Evolutionary conservation across 345 rosid species (phyloP).

Genomic region (Lagerstroemia speciosa): DNA sequence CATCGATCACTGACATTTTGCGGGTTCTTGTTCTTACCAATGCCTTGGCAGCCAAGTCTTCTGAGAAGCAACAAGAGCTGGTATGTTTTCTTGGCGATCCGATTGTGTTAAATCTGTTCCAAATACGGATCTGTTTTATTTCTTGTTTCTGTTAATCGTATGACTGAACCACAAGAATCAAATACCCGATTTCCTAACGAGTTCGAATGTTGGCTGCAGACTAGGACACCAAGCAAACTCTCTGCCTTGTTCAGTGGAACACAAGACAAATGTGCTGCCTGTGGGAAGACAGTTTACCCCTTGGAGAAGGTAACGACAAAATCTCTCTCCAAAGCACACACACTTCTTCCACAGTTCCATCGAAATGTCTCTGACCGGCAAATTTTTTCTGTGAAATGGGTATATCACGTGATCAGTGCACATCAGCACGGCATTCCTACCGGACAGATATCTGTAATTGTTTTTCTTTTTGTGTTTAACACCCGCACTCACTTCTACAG

Average conservation of each 20-base stretch:
- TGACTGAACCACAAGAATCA: not conserved
- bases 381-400: no score
- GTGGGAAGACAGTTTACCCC: constrained; percentile 86
- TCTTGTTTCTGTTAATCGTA: not conserved
- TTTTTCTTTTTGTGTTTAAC: no score
- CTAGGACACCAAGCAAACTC: constrained; percentile 68
- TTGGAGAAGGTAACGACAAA: constrained; percentile 65
- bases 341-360: not conserved
- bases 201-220: constrained; percentile 23
- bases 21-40: not conserved
- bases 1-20: not conserved
- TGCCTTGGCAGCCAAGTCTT: constrained; percentile 29
- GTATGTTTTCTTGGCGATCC: constrained; percentile 25
- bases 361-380: not conserved
- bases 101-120: not conserved
- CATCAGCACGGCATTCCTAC: no score
- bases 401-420: no score
- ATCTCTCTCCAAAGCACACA: not conserved
- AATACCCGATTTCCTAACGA: not conserved
- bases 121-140: not conserved
- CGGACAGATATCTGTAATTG: no score
- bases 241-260: constrained; percentile 88
- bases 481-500: no score
- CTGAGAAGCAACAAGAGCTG: constrained; percentile 46
- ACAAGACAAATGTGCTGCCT: constrained; percentile 84